Evolutionary conservation across 83 land plant genomes (phyloP).

Genomic region (Isoetes engelmannii): DNA sequence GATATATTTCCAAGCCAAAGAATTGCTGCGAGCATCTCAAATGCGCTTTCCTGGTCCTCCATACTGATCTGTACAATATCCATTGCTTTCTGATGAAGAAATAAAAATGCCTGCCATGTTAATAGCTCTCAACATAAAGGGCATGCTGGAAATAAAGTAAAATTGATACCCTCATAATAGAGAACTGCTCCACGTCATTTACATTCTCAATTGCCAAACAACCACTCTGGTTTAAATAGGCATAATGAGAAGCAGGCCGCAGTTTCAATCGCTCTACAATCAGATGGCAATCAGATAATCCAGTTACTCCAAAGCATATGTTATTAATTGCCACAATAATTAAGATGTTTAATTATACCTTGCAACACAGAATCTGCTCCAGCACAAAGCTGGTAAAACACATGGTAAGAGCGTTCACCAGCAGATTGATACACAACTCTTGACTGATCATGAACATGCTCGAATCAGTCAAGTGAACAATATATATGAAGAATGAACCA

Average conservation of each 20-base stretch:
- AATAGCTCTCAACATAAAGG: not conserved
- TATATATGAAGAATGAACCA: too few species aligned
- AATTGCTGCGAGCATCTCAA: slow-evolving; percentile 95
- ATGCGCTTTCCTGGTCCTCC: slow-evolving; percentile 79
- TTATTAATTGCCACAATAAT: not conserved
- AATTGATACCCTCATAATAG: slow-evolving; percentile 46
- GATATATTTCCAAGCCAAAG: slow-evolving; percentile 88
- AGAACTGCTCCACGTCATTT: slow-evolving; percentile 72
- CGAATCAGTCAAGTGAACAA: too few species aligned
- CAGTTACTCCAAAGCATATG: not conserved
- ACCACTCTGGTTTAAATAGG: slow-evolving; percentile 66
- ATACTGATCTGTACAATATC: slow-evolving; percentile 83
- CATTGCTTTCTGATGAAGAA: slow-evolving; percentile 67
- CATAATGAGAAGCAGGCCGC: slow-evolving; percentile 52
- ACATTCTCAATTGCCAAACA: slow-evolving; percentile 65
- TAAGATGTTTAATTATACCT: slow-evolving; percentile 40
- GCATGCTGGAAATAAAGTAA: not conserved
- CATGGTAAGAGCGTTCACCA: slow-evolving; percentile 93
- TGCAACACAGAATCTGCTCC: slow-evolving; percentile 72
- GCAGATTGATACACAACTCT: slow-evolving; percentile 94
- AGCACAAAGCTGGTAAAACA: slow-evolving; percentile 96
- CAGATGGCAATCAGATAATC: not conserved
- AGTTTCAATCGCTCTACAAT: slow-evolving; percentile 55
- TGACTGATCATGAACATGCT: slow-evolving; percentile 50
- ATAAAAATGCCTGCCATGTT: not conserved